phyloP scores from a whole-genome alignment of 176 grass and related monocot species.

The Ensete ventricosum region DNA sequence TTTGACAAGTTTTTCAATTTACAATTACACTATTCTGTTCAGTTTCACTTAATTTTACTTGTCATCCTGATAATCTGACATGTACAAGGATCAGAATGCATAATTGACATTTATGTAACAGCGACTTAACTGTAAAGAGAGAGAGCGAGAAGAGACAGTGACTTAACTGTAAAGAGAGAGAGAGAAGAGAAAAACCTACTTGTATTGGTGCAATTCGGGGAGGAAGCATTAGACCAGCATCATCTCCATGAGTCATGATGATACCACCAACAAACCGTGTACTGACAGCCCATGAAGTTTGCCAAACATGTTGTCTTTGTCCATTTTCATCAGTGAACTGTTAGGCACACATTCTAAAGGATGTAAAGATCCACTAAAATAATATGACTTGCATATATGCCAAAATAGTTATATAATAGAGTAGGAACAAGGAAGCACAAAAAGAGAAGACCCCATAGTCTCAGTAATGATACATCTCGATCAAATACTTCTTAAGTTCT shows the following conservation, averaged over 20 bases:
- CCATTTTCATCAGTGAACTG: constrained; percentile 99
- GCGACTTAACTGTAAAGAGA: too few relatives aligned
- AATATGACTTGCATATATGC: neutral
- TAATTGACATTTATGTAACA: neutral
- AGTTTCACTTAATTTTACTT: neutral
- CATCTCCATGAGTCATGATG: constrained; percentile 97
- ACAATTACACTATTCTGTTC: neutral
- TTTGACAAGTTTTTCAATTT: neutral
- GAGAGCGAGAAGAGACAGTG: neutral
- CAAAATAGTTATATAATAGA: neutral
- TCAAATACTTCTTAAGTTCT: neutral
- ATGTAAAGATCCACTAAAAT: neutral
- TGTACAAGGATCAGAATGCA: too few relatives aligned
- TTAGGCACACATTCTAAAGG: constrained; percentile 20
- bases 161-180: too few relatives aligned
- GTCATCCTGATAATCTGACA: too few relatives aligned
- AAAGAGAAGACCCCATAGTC: neutral
- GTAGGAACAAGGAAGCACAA: neutral
- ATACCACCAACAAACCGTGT: constrained; percentile 93
- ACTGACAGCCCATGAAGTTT: constrained; percentile 98
- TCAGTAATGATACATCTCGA: neutral
- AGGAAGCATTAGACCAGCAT: constrained; percentile 92
- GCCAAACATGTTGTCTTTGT: constrained; percentile 83
- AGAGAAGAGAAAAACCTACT: constrained; percentile 22
- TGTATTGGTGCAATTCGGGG: constrained; percentile 93